These are phyloP conservation scores for Claviceps paspali DNA, from an alignment of 2,329 filamentous ascomycete genomes.

Conservation along the genomic window DNA sequence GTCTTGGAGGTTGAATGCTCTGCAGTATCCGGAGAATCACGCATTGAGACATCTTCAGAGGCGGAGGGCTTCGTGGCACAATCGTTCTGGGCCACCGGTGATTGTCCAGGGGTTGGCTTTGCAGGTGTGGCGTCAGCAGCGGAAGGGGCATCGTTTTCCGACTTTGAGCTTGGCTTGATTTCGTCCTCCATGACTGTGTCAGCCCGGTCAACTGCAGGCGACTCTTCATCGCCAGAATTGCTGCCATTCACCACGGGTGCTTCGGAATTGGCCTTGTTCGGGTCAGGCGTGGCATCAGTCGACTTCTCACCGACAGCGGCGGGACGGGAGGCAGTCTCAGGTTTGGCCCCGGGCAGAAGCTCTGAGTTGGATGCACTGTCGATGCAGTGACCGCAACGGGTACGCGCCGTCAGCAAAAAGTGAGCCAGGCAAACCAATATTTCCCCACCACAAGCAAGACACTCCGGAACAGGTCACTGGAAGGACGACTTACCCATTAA, in stretches of 20 bases:
- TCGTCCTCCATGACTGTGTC: not conserved
- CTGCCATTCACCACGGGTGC: conserved; percentile 9
- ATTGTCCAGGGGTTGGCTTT: not conserved
- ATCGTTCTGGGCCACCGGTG: not conserved
- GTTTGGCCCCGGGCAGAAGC: not conserved
- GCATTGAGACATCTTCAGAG: conserved; percentile 2
- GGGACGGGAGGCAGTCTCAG: conserved; percentile 6
- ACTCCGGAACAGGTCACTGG: conserved; percentile 2
- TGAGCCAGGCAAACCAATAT: not conserved
- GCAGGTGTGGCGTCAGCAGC: not conserved
- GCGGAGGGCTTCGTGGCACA: not conserved
- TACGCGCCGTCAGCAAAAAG: conserved; percentile 1
- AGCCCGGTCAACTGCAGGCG: conserved; percentile 2
- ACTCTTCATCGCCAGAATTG: conserved; percentile 1
- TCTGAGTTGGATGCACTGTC: conserved; percentile 8
- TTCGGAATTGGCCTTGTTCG: conserved; percentile 4
- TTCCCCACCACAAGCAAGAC: not conserved
- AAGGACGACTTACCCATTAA: conserved; percentile 23
- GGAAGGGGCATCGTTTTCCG: conserved; percentile 1
- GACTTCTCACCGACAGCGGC: conserved; percentile 1
- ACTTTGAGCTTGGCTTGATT: not conserved
- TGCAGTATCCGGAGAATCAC: not conserved
- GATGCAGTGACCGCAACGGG: not conserved
- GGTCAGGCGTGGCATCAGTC: not conserved
- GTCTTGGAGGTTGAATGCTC: not conserved